Conservation (phyloP, 305 asterid species). For the Euphrasia arctica region DNA sequence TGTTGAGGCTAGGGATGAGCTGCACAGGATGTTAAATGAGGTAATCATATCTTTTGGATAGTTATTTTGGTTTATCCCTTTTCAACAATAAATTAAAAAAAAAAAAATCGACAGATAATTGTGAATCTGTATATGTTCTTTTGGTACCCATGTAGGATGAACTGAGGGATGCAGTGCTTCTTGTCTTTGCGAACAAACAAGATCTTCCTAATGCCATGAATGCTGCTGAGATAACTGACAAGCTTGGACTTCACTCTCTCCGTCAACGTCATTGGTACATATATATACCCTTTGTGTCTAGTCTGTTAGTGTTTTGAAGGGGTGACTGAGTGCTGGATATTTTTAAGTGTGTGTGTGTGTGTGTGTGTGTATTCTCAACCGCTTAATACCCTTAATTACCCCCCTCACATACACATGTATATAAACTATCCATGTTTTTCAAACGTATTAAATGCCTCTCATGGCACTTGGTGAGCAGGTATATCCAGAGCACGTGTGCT, state of each 20-base stretch:
- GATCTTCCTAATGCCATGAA: constrained; percentile 98
- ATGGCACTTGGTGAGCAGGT: constrained; percentile 36
- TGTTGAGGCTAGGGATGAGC: constrained; percentile 83
- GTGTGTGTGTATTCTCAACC: background rate
- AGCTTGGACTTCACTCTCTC: constrained; percentile 89
- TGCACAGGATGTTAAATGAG: constrained; percentile 83
- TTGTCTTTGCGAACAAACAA: constrained; percentile 88
- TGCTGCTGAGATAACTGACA: constrained; percentile 93
- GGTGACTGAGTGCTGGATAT: background rate
- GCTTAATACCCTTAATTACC: background rate
- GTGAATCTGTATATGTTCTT: background rate
- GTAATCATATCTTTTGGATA: constrained; percentile 25
- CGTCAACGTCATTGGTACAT: constrained; percentile 79
- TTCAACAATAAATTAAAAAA: too few species aligned
- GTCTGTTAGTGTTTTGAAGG: background rate
- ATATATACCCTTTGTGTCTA: background rate
- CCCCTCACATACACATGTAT: background rate
- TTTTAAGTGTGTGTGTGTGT: background rate
- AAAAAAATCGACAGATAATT: too few species aligned
- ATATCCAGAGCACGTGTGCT: constrained; percentile 75
- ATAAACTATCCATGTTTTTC: background rate
- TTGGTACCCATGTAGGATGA: constrained; percentile 45
- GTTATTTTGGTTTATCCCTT: background rate
- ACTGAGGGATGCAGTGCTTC: constrained; percentile 78
- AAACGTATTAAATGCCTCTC: constrained; percentile 5